These are phyloP conservation scores for Sarocladium oryzae DNA, from an alignment of 2,329 filamentous ascomycete species.

Conservation along the genomic window DNA sequence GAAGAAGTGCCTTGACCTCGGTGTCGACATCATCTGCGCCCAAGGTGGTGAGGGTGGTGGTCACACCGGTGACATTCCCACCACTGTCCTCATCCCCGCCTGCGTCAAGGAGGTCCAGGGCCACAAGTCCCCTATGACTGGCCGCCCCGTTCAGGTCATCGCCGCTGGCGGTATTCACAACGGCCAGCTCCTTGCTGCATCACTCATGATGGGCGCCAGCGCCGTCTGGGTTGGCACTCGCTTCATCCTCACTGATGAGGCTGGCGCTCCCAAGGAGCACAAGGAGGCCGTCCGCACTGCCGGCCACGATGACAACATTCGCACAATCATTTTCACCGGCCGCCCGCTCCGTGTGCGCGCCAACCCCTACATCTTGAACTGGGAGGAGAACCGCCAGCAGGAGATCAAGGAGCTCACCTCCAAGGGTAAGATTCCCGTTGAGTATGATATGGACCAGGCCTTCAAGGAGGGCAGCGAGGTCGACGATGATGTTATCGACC, in stretches of 20 bases:
- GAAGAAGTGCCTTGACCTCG: constrained; percentile 86
- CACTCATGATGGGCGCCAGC: constrained; percentile 85
- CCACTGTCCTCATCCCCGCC: constrained; percentile 84
- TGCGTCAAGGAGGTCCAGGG: constrained; percentile 77
- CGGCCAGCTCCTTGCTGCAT: constrained; percentile 80
- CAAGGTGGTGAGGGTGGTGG: constrained; percentile 97
- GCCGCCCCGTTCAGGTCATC: constrained; percentile 81
- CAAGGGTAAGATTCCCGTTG: constrained; percentile 88
- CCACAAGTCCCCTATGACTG: constrained; percentile 80
- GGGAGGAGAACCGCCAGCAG: constrained; percentile 82
- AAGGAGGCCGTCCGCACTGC: constrained; percentile 92
- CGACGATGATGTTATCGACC: constrained; percentile 74
- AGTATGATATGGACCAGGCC: constrained; percentile 86
- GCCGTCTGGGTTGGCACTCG: constrained; percentile 96
- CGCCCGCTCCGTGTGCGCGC: constrained; percentile 88
- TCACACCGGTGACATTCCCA: constrained; percentile 91
- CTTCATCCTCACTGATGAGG: constrained; percentile 91
- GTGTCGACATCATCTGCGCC: constrained; percentile 94
- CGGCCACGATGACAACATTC: constrained; percentile 90
- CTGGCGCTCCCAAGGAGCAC: constrained; percentile 86
- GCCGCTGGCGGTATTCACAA: constrained; percentile 93
- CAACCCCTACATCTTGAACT: constrained; percentile 91
- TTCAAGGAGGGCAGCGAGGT: constrained; percentile 51
- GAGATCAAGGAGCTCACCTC: constrained; percentile 90
- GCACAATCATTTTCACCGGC: constrained; percentile 97